Base-by-base conservation (phyloP, 768 basidiomycete species). In the Calocybe indica region DNA sequence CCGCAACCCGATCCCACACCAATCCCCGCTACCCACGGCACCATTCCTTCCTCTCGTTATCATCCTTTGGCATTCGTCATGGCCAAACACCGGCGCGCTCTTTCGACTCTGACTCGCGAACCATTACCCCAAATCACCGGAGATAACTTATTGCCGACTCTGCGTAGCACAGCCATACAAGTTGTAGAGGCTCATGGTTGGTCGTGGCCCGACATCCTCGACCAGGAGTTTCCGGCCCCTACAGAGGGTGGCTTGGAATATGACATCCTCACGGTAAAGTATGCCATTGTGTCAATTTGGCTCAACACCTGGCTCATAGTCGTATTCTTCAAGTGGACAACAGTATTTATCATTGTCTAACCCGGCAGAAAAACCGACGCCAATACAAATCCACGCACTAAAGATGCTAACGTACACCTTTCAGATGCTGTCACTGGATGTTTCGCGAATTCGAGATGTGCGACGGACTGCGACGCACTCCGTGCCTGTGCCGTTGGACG, bases 311-410 rank as follows among this genome's bases (percentile, higher is more conserved):
- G 22, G 22, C 22, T 22, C 4, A 22, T 22, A 22, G 22, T 55
- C 40, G 32, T 41, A n/a, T 45, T 37, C 13, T 39, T 45, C 1
- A 46, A 83, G 82, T 31, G 74, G 72, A 5, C 66, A 77, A 44
- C 58, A 70, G 1, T 88, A 79, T 58, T 71, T 88, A 15, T 70
- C 71, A 28, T 71, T 88, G 28, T 51, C 54, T 3, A 70, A 73
- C 10, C 67, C 74, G 14, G 62, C 63, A 35, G 72, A 63, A 31
- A 61, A 57, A 40, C 83, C 85, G 2, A 82, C 79, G 30, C 64
- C 75, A n/a, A 57, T 70, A 37, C 87, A 89, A 58, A 53, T 66
- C 9, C 85, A 85, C 58, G 83, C 85, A 3, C 66, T 88, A 38
- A 72, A 76, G 47, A 74, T 87, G 11, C 71, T 88, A 5, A 74